These are phyloP conservation scores for Beta macrorhiza DNA, from an alignment of 179 eudicot species.

Conservation along the genomic window DNA sequence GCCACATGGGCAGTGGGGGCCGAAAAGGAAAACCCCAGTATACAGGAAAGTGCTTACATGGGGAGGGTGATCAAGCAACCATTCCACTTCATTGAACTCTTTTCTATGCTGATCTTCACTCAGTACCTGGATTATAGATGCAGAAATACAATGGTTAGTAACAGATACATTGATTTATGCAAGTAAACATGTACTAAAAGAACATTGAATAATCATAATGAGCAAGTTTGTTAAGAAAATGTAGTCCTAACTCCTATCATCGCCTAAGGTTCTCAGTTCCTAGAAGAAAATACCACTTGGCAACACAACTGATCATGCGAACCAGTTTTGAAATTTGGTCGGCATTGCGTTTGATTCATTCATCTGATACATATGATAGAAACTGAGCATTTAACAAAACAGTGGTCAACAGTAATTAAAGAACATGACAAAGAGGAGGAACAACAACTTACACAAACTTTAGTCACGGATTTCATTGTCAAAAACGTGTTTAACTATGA, in stretches of 20 bases:
- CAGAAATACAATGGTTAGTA: neutral
- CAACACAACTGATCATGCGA: neutral
- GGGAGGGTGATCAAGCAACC: constrained; percentile 73
- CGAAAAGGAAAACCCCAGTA: neutral
- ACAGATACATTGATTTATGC: neutral
- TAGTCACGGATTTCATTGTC: neutral
- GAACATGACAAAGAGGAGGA: neutral
- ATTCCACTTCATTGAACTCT: constrained; percentile 72
- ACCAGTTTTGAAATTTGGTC: neutral
- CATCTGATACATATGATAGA: neutral
- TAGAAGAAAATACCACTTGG: neutral
- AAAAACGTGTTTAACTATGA: neutral
- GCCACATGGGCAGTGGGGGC: neutral
- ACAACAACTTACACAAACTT: neutral
- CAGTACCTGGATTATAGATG: constrained; percentile 40
- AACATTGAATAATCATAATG: neutral
- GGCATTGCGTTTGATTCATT: neutral
- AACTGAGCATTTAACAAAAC: neutral
- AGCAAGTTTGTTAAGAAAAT: neutral
- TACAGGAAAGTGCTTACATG: constrained; percentile 47
- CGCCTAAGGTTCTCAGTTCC: neutral
- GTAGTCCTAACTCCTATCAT: neutral
- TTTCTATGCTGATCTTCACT: constrained; percentile 48
- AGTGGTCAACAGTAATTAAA: neutral
- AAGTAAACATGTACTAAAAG: constrained; percentile 2